Base-by-base conservation (phyloP, 805 yeast species). In the Yamadazyma tumulicola region DNA sequence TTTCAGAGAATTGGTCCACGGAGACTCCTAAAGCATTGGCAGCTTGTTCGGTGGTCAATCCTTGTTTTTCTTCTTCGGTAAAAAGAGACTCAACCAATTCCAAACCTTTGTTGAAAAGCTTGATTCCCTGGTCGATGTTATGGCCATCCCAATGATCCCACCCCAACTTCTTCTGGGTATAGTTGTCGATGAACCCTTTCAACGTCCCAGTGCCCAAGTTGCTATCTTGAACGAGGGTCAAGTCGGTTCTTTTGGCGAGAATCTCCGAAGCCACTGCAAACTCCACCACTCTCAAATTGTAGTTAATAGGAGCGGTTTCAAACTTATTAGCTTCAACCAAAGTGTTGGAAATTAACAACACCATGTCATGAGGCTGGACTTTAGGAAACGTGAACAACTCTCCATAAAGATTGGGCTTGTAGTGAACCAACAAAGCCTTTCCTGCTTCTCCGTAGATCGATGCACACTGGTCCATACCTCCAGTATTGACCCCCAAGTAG, bases 401-500 rank as follows among this genome's bases (percentile, higher is more conserved):
- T 2, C 78, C 85, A 22, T 52, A 59, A 30, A 82, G 61, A 41
- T 64, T 53, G 2, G 89, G 88, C 41, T 69, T 67, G 59, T 81
- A 81, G 44, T 73, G 74, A 13, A 81, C 75, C 44, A 72, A 68
- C 35, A 81, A 56, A 1, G 81, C 81, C 43, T 81, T 75, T 39
- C 66, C 68, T 26, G 56, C 59, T 47, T 72, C 76, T 14, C 88
- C 87, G 44, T 72, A 79, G 16, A 82, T 69, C 0, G 83, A 75
- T 3, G 87, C 88, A 31, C 81, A 72, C 57, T 81, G 88, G 52
- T 81, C 88, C 83, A 81, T 75, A 25, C 88, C 87, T n/a, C 88
- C 89, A 22, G 81, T 77, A 52, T 78, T 81, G 34, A 81, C 83
- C 22, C 88, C 88, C 23, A 81, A 77, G 35, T 75, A 75, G 56